phyloP scores from a whole-genome alignment of 208 protist genomes.

The Acanthamoeba lenticulata region DNA sequence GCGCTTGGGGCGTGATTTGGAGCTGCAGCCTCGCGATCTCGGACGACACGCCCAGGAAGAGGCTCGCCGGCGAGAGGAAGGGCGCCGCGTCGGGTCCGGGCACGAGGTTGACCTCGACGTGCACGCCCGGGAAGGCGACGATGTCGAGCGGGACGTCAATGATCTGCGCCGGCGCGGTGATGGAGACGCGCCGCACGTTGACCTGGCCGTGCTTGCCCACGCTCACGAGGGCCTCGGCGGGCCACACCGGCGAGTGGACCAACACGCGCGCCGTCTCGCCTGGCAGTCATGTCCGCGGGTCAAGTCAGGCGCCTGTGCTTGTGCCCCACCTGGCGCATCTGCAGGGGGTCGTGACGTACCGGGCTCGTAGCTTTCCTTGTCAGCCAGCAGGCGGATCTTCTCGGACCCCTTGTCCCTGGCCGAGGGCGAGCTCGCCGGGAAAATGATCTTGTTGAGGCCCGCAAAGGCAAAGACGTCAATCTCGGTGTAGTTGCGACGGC shows the following conservation, averaged over 20 bases:
- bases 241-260: background rate
- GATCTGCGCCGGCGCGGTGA: background rate
- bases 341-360: background rate
- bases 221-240: background rate
- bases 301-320: no score
- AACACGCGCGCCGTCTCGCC: slow-evolving; percentile 27
- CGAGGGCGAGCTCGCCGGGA: background rate
- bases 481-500: background rate
- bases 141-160: background rate
- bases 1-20: background rate
- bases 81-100: background rate
- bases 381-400: slow-evolving; percentile 2
- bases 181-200: background rate
- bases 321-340: no score
- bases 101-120: slow-evolving; percentile 36
- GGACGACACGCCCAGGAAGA: background rate
- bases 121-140: background rate
- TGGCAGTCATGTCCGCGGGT: no score
- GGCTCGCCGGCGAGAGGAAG: background rate
- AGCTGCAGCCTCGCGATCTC: background rate
- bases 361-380: slow-evolving; percentile 15
- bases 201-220: slow-evolving; percentile 11
- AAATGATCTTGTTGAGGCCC: slow-evolving; percentile 46
- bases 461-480: background rate
- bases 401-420: background rate